Percentiles rank a stretch among this genome's conserved stretches.
These are phyloP conservation scores for Juncus effusus DNA, from an alignment of 176 grass and related monocot species.

Conservation along the genomic window DNA sequence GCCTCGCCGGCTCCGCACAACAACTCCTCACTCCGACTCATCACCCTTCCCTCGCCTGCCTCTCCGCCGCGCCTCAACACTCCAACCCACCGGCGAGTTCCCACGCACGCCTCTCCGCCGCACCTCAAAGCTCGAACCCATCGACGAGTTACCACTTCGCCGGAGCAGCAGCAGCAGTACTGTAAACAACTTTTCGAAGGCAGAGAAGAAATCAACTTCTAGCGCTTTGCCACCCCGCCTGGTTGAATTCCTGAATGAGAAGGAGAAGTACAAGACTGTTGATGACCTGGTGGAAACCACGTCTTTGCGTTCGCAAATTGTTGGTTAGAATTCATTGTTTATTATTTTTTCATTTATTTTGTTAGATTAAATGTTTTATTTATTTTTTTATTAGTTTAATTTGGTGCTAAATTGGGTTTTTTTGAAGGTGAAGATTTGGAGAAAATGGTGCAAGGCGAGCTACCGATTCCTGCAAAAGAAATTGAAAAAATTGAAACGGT, in stretches of 20 bases:
- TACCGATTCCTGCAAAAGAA: constrained; percentile 15
- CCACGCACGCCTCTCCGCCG: not conserved
- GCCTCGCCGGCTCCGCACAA: constrained; percentile 1
- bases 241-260: not conserved
- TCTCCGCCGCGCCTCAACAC: not conserved
- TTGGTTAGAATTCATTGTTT: constrained; percentile 5
- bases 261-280: constrained; percentile 9
- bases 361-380: not conserved
- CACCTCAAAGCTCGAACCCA: not conserved
- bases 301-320: constrained; percentile 8
- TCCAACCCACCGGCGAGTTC: not conserved
- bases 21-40: no score
- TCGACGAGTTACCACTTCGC: not conserved
- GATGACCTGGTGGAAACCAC: constrained; percentile 4
- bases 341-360: not conserved
- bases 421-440: constrained; percentile 6
- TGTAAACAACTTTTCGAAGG: not conserved
- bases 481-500: constrained; percentile 13
- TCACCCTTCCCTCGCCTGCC: constrained; percentile 10
- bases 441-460: constrained; percentile 1
- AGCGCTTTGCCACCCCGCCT: constrained; percentile 4
- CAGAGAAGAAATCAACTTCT: constrained; percentile 3
- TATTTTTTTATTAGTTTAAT: not conserved
- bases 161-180: not conserved
- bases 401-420: not conserved